A percentile compares a stretch with the other conserved stretches of the same genome.
These are phyloP conservation scores for Hirschfeldia incana DNA, from an alignment of 345 rosid genomes.

Conservation along the genomic window DNA sequence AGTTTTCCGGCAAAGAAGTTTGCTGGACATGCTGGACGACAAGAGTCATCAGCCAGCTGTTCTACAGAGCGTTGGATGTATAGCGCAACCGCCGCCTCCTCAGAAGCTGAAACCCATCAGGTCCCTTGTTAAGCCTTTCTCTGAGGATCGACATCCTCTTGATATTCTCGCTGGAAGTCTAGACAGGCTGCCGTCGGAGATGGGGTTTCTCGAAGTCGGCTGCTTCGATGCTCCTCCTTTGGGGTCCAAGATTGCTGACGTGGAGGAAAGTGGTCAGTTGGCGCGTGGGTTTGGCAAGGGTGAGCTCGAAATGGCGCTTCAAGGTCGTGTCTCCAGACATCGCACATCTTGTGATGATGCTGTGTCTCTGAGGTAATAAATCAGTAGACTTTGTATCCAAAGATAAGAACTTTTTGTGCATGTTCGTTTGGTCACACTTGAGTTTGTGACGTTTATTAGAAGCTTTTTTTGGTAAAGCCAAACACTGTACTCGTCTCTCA, in stretches of 20 bases:
- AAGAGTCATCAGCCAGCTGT: constrained; percentile 87
- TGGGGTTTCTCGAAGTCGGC: constrained; percentile 37
- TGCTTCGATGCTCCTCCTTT: constrained; percentile 40
- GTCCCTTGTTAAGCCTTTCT: constrained; percentile 37
- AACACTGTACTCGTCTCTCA: background rate
- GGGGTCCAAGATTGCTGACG: constrained; percentile 34
- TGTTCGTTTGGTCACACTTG: constrained; percentile 5
- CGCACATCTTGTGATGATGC: constrained; percentile 3
- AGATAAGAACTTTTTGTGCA: background rate
- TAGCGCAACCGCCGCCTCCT: constrained; percentile 64
- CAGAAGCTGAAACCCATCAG: constrained; percentile 73
- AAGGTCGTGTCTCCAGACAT: background rate
- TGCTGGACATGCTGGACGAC: constrained; percentile 87
- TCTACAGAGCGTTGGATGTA: constrained; percentile 93
- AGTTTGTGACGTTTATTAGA: constrained; percentile 7
- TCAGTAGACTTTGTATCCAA: no score
- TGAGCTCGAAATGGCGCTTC: background rate
- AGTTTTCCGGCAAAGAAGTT: background rate
- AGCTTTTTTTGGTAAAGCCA: constrained; percentile 14
- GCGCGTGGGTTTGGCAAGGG: constrained; percentile 10
- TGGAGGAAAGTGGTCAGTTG: constrained; percentile 19
- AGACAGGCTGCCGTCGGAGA: constrained; percentile 40
- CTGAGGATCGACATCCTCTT: constrained; percentile 32
- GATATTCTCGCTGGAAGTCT: constrained; percentile 40
- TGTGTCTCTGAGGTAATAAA: constrained; percentile 26